A percentile compares a stretch with the other conserved stretches of the same genome.
Conservation (phyloP, 78 protist species). For the Dictyostelium citrinum region DNA sequence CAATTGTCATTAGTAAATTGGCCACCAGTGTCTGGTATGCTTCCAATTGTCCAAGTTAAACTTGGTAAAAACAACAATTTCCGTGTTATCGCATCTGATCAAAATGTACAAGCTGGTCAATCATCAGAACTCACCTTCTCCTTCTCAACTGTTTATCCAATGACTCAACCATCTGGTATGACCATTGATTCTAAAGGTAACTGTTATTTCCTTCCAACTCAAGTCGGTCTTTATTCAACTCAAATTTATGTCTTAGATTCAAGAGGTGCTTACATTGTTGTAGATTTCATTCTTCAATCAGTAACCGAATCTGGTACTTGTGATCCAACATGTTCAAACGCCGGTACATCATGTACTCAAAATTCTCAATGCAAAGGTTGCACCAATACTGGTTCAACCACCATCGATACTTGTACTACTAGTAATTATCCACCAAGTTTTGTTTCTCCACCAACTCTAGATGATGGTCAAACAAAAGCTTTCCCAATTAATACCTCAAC, state of each 20-base stretch:
- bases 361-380: not conserved
- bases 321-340: not conserved
- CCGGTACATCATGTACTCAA: not conserved
- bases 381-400: not conserved
- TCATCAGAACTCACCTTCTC: not conserved
- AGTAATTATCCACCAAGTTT: constrained; percentile 27
- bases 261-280: not conserved
- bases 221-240: not conserved
- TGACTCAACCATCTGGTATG: constrained; percentile 8
- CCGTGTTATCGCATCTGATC: not conserved
- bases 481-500: not conserved
- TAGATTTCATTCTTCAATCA: not conserved
- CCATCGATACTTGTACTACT: not conserved
- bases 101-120: not conserved
- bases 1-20: not conserved
- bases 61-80: not conserved
- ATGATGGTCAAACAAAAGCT: not conserved
- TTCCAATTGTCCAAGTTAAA: not conserved
- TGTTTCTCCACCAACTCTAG: constrained; percentile 7
- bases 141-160: not conserved
- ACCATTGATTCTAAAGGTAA: not conserved
- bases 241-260: not conserved
- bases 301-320: not conserved
- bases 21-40: constrained; percentile 1
- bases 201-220: not conserved